phyloP scores from a whole-genome alignment of 805 yeast species.

The Wickerhamomyces canadensis region DNA sequence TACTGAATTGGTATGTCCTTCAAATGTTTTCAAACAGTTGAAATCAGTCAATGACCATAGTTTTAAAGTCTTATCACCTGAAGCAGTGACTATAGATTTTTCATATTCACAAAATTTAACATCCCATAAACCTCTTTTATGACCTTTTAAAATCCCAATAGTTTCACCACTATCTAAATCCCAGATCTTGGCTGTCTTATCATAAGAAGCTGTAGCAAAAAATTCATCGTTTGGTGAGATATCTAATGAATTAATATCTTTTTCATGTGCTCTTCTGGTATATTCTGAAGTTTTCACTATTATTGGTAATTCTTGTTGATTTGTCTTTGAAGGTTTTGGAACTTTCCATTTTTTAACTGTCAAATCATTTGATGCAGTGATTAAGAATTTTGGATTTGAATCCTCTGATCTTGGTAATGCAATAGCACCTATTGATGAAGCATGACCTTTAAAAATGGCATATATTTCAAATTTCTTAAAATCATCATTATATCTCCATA shows the following conservation, averaged over 20 bases:
- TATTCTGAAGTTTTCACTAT: constrained; percentile 63
- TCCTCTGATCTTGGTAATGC: constrained; percentile 45
- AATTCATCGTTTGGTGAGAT: constrained; percentile 84
- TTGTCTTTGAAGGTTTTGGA: constrained; percentile 51
- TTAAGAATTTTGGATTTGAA: constrained; percentile 54
- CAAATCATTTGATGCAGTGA: constrained; percentile 89
- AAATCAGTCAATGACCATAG: constrained; percentile 83
- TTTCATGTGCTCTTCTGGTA: constrained; percentile 95
- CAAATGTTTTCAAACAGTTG: constrained; percentile 75
- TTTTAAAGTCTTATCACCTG: constrained; percentile 88
- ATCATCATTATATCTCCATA: constrained; percentile 66
- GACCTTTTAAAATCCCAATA: constrained; percentile 80
- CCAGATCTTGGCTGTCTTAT: constrained; percentile 90
- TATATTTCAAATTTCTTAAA: constrained; percentile 36
- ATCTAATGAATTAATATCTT: constrained; percentile 87
- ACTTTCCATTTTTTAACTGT: constrained; percentile 83
- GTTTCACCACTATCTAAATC: constrained; percentile 80
- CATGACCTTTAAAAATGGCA: constrained; percentile 79
- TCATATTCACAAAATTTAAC: constrained; percentile 77
- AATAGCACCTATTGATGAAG: constrained; percentile 79
- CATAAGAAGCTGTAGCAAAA: constrained; percentile 93
- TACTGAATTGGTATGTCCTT: constrained; percentile 91
- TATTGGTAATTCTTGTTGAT: constrained; percentile 25
- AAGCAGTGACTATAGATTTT: constrained; percentile 70
- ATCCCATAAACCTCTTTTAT: constrained; percentile 93